Base-by-base conservation (phyloP, 257 asterid genomes). In the Verbena officinalis region DNA sequence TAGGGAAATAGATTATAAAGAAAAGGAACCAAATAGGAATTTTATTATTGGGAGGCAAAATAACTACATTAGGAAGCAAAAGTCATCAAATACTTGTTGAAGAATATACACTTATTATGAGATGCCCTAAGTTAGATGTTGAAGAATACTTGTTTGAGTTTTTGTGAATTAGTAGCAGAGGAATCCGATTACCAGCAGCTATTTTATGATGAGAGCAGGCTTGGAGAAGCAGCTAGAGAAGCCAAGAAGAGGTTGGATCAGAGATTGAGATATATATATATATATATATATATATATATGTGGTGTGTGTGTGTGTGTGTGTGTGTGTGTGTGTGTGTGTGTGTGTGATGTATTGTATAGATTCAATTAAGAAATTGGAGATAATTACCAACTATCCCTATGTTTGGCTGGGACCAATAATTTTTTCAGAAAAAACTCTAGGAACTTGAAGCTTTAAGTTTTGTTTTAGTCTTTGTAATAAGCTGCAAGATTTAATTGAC, bases 211-310 rank as follows among this genome's bases (percentile, higher is more conserved):
- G 73, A 70, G 62, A 55, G 64, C 62, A 19, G 43, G 50, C 77
- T 71, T 15, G 51, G 61, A 38, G 72, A 55, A 17, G 71, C 49
- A 20, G 82, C 79, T 9, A 73, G 76, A 68, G 76, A 68, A 68
- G 80, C 83, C 52, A 78, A 84, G 70, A 77, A 75, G 59, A 87
- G 95, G 71, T 72, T 87, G 67, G 95, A 87, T 66, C 78, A 71
- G 67, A 84, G 79, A 71, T 72, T 87, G 72, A 73, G 44, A 59
- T 62, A 27, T 33, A 66, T 3, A 59, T n/a, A 5, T 55, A 70
- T 4, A 75, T 77, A 77, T 75, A 23, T 10, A 9, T 36, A 9
- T 1, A 9, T 9, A 27, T n/a, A n/a, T n/a, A n/a, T n/a, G n/a
- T n/a, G n/a, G n/a, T n/a, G n/a, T n/a, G n/a, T n/a, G n/a, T n/a